Base-by-base conservation (phyloP, 1,284 basidiomycete genomes). In the Austropuccinia psidii region DNA sequence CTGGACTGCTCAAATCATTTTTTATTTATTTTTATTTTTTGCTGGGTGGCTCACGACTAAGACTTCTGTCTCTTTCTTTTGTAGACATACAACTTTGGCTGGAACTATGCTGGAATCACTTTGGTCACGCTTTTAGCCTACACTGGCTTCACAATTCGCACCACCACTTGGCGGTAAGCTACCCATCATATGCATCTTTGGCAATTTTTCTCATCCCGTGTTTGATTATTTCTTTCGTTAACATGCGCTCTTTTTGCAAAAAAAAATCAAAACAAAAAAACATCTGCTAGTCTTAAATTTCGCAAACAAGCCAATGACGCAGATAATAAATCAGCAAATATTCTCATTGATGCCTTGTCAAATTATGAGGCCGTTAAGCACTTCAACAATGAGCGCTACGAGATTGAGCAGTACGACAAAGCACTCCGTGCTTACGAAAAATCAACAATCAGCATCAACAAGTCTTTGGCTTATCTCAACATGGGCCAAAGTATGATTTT, bases 341-440 rank as follows among this genome's bases (percentile, higher is more conserved):
- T 73, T 17, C 52, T 61, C 13, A 50, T 66, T 41, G 72, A 73
- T 35, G 57, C 72, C 11, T 31, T 73, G 33, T 47, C 62, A 45
- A 73, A 73, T 39, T 73, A 73, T 58, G 72, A 73, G 24, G 62
- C 72, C 19, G 72, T 73, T 19, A 73, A 73, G 41, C 72, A 73
- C 31, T 73, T 73, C 54, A 66, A 65, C 52, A 73, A 73, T 41
- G 72, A 73, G 45, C 15, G 17, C 1, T 66, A 64, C 50, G 72
- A 73, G 35, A 73, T 73, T 33, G 47, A 73, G 29, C 72, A 73
- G 43, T 73, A 73, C 39, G 72, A 73, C 66, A 49, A 52, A 55
- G 61, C 61, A 13, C 43, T 73, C 19, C 13, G 66, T 58, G 31
- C 41, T 24, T 64, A 73, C 45, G 72, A 73, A 35, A 57, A 65